Conservation (phyloP, 805 yeast species). For the Ogataea minuta region DNA sequence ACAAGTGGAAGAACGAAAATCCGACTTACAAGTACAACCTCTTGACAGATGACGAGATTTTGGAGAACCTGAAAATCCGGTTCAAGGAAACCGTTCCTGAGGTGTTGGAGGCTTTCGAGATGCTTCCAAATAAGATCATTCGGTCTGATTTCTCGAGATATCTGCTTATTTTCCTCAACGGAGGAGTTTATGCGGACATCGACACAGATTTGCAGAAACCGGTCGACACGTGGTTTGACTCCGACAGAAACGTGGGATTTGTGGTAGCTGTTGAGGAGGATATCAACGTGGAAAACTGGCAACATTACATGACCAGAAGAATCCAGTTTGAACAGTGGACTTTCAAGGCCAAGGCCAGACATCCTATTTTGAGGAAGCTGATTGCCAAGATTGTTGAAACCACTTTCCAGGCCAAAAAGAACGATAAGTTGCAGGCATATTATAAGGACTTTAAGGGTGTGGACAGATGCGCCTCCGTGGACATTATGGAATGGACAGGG, state of each 20-base stretch:
- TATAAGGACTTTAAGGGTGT: conserved; percentile 38
- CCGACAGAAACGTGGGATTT: conserved; percentile 50
- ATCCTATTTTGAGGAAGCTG: conserved; percentile 55
- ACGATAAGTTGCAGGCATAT: conserved; percentile 35
- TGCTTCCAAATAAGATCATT: conserved; percentile 52
- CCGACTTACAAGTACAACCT: conserved; percentile 33
- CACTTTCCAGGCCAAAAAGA: conserved; percentile 41
- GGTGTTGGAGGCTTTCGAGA: conserved; percentile 50
- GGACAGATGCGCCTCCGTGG: conserved; percentile 39
- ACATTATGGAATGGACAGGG: conserved; percentile 75
- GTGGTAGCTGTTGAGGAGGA: conserved; percentile 56
- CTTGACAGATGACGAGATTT: conserved; percentile 33
- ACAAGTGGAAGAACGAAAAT: conserved; percentile 36
- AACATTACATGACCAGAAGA: conserved; percentile 47
- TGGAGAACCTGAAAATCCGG: conserved; percentile 27
- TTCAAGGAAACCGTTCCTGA: conserved; percentile 44
- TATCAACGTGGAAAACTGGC: conserved; percentile 53
- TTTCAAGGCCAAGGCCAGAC: conserved; percentile 58
- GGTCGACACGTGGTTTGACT: conserved; percentile 59
- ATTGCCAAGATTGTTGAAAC: conserved; percentile 52
- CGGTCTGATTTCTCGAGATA: conserved; percentile 58
- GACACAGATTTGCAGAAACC: conserved; percentile 59
- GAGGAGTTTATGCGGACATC: conserved; percentile 62
- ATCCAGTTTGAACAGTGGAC: conserved; percentile 65
- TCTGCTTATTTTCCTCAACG: conserved; percentile 49